These are phyloP conservation scores for Aspergillus unguis DNA, from an alignment of 2,329 filamentous ascomycete species.

Conservation along the genomic window DNA sequence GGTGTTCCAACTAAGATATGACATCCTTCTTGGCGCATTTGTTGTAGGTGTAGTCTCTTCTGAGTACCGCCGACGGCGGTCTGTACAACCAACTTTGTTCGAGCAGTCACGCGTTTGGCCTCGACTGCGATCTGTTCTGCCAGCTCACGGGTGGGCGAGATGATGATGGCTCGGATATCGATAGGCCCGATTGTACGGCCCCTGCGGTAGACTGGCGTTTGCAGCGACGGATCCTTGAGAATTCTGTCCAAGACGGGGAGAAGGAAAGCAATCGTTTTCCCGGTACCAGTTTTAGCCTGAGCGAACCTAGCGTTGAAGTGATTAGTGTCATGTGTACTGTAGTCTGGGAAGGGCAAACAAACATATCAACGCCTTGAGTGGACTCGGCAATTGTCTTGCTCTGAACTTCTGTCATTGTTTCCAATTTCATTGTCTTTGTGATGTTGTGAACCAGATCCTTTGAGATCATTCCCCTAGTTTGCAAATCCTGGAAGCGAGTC, in stretches of 20 bases:
- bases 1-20: conserved; percentile 89
- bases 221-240: conserved; percentile 62
- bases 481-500: conserved; percentile 24
- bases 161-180: conserved; percentile 59
- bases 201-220: conserved; percentile 1
- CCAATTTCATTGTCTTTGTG: conserved; percentile 68
- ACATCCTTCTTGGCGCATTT: conserved; percentile 72
- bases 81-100: conserved; percentile 66
- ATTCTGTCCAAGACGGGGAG: conserved; percentile 81
- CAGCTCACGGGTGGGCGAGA: conserved; percentile 62
- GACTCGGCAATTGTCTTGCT: conserved; percentile 75
- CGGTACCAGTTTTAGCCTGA: conserved; percentile 94
- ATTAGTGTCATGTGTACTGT: too few relatives aligned
- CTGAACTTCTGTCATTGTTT: conserved; percentile 91
- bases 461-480: conserved; percentile 52
- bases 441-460: conserved; percentile 65
- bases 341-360: conserved; percentile 36
- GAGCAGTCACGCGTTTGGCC: conserved; percentile 62
- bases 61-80: conserved; percentile 89
- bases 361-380: conserved; percentile 78
- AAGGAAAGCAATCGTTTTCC: conserved; percentile 93
- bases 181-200: conserved; percentile 19
- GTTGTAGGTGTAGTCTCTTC: conserved; percentile 65
- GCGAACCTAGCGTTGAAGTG: conserved; percentile 59
- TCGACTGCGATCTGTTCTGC: conserved; percentile 67